Base-by-base conservation (phyloP, 495 filamentous ascomycete genomes). In the Xylaria nigripes region DNA sequence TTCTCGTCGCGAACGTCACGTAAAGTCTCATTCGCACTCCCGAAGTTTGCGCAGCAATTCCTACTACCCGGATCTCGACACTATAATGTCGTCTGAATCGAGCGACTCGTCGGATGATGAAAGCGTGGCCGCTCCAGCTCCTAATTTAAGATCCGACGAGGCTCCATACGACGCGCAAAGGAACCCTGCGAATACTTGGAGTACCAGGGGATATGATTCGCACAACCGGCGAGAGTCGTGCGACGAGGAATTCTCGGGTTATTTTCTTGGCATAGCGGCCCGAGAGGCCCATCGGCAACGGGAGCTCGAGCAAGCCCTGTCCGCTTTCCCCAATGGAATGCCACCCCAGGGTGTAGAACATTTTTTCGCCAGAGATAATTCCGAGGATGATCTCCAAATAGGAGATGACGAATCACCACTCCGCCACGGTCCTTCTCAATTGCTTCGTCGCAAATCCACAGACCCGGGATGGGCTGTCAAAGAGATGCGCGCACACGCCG, bases 241-340 rank as follows among this genome's bases (percentile, higher is more conserved):
- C 47, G 84, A 91, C 67, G 83, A 83, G 32, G 74, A 80, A 54
- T 83, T 86, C 53, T 83, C 84, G 42, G 83, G 83, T 12, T 90
- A 89, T 59, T 68, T 95, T 38, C 77, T 92, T 16, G 81, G 84
- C 19, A 70, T 95, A 48, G 87, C 88, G 19, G 85, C 86, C 36
- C 80, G 78, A 48, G 84, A 87, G 54, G 87, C 87, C 13, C 83
- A 91, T 64, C 81, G 81, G 64, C 84, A 91, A 64, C 60, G 63
- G 58, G 63, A 77, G 50, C 64, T 75, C 40, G 70, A 77, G 64
- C 61, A 70, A 49, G 72, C 71, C 59, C 69, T 77, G 67, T 70
- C 72, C 44, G 72, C 73, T 32, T 76, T 76, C 57, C 72, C 74
- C 55, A 76, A 76, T 67, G 65, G 67, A 19, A 60, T 68, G 34